A percentile compares a stretch with the other conserved stretches of the same genome.
phyloP scores from a whole-genome alignment of 2,329 filamentous ascomycete species.

The Aspergillus fructus region DNA sequence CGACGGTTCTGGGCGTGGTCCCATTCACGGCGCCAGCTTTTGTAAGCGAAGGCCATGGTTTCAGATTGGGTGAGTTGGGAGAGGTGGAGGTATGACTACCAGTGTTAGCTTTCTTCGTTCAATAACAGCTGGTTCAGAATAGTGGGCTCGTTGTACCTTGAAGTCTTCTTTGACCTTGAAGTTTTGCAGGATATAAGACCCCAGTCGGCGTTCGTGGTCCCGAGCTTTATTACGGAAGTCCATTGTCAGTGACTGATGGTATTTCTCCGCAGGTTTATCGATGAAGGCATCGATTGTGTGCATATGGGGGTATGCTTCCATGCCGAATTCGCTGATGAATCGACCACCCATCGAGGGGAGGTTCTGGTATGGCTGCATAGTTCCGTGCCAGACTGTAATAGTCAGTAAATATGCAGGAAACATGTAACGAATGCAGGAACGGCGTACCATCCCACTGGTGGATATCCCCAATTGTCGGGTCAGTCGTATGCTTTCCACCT shows the following conservation, averaged over 20 bases:
- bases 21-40: conserved; percentile 53
- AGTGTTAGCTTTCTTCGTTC: no score
- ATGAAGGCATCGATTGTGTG: conserved; percentile 64
- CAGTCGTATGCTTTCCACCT: conserved; percentile 62
- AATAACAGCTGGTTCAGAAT: background rate
- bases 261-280: conserved; percentile 69
- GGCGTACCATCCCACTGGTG: conserved; percentile 79
- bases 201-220: conserved; percentile 81
- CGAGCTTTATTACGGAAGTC: conserved; percentile 97
- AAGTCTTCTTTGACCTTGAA: conserved; percentile 56
- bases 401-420: no score
- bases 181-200: conserved; percentile 87
- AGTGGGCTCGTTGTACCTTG: conserved; percentile 31
- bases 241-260: conserved; percentile 78
- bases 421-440: no score
- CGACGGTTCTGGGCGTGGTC: conserved; percentile 31
- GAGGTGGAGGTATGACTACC: conserved; percentile 60
- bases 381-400: background rate
- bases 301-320: background rate
- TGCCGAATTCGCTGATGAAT: background rate
- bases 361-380: background rate
- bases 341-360: background rate
- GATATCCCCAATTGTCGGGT: conserved; percentile 77
- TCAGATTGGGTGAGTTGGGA: conserved; percentile 63
- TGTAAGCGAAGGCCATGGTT: conserved; percentile 60